phyloP scores from a whole-genome alignment of 2,329 filamentous ascomycete genomes.

The Cladophialophora exuberans region DNA sequence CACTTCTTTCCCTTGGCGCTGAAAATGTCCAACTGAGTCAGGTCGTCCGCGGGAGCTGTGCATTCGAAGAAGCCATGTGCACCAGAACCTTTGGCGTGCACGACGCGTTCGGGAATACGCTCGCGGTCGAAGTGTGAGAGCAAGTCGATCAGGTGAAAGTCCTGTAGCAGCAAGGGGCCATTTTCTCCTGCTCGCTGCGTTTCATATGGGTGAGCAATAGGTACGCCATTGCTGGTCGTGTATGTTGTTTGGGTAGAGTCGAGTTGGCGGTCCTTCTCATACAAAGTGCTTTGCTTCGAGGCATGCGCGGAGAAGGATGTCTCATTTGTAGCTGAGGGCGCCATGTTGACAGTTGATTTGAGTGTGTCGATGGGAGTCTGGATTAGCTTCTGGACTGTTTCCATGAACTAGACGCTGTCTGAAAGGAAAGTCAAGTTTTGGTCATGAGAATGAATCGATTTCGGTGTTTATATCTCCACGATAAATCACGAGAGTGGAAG shows the following conservation, averaged over 20 bases:
- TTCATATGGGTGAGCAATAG: conserved; percentile 54
- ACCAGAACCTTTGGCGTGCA: conserved; percentile 45
- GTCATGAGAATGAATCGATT: no score
- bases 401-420: no score
- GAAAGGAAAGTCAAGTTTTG: no score
- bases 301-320: conserved; percentile 44
- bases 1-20: conserved; percentile 69
- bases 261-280: conserved; percentile 46
- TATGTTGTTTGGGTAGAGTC: conserved; percentile 41
- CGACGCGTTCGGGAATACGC: conserved; percentile 51
- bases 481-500: neutral
- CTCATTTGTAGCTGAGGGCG: conserved; percentile 24
- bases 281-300: conserved; percentile 43
- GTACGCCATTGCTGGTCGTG: conserved; percentile 54
- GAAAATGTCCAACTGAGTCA: conserved; percentile 53
- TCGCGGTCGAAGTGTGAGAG: conserved; percentile 48
- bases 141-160: conserved; percentile 67
- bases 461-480: no score
- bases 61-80: conserved; percentile 44
- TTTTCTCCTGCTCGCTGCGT: conserved; percentile 59
- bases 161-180: conserved; percentile 65
- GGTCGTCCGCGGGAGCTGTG: conserved; percentile 54
- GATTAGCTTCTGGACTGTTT: conserved; percentile 16
- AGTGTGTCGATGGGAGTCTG: conserved; percentile 18
- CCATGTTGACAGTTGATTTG: conserved; percentile 26